Conservation (phyloP, 805 yeast species). For the Peterozyma xylosa region DNA sequence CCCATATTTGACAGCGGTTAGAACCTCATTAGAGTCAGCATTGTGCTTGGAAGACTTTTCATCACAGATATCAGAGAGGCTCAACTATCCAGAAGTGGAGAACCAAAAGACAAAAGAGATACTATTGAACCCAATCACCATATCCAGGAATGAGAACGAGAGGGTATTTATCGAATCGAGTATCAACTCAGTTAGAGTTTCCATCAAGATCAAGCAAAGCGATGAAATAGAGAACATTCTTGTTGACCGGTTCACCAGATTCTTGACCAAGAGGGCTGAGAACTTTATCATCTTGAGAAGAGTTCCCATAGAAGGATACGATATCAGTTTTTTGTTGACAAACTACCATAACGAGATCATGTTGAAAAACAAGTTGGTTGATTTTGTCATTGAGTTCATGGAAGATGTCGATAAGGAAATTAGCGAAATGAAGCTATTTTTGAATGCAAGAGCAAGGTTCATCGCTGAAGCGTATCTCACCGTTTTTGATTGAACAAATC, state of each 20-base stretch:
- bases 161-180: constrained; percentile 89
- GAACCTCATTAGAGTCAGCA: constrained; percentile 90
- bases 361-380: constrained; percentile 92
- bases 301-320: constrained; percentile 84
- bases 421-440: constrained; percentile 94
- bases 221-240: constrained; percentile 94
- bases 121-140: constrained; percentile 78
- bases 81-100: constrained; percentile 95
- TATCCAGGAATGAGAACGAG: constrained; percentile 91
- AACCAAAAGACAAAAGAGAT: constrained; percentile 78
- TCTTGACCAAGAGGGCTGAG: constrained; percentile 93
- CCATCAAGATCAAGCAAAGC: constrained; percentile 91
- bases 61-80: constrained; percentile 93
- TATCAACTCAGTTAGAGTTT: constrained; percentile 84
- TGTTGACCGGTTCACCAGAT: constrained; percentile 91
- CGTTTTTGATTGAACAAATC: constrained; percentile 57
- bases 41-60: constrained; percentile 89
- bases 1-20: constrained; percentile 90
- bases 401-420: constrained; percentile 98
- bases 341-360: constrained; percentile 92
- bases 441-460: constrained; percentile 95
- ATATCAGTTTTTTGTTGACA: constrained; percentile 87
- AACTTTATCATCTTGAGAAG: constrained; percentile 88
- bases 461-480: constrained; percentile 94
- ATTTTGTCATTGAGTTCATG: constrained; percentile 96